Percentiles rank a stretch among this genome's conserved stretches.
Evolutionary conservation across 2,329 filamentous ascomycete species (phyloP).

Genomic region (Pezizomycotina sp.): DNA sequence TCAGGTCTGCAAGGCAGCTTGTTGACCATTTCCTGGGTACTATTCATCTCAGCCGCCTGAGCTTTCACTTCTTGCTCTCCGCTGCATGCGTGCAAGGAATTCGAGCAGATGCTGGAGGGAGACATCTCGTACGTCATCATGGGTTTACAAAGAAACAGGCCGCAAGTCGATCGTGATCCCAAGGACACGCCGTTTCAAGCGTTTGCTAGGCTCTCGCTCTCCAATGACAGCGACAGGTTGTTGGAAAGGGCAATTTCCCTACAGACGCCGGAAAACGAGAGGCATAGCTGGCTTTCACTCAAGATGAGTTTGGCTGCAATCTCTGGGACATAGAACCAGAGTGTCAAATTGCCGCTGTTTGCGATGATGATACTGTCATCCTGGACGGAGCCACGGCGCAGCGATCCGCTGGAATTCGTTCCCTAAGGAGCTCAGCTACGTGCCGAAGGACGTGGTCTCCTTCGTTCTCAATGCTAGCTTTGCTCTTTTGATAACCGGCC

Average conservation of each 20-base stretch:
- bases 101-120: neutral
- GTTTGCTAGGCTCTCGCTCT: slow-evolving; percentile 27
- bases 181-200: slow-evolving; percentile 29
- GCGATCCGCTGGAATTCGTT: slow-evolving; percentile 28
- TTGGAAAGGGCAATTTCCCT: slow-evolving; percentile 26
- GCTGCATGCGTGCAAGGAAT: slow-evolving; percentile 23
- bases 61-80: slow-evolving; percentile 26
- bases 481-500: slow-evolving; percentile 1
- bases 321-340: slow-evolving; percentile 29
- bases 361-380: slow-evolving; percentile 28
- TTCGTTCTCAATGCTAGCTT: neutral
- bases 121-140: slow-evolving; percentile 30
- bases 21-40: slow-evolving; percentile 28
- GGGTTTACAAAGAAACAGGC: slow-evolving; percentile 28
- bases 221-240: slow-evolving; percentile 29
- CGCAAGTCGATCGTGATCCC: slow-evolving; percentile 27
- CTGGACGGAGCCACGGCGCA: slow-evolving; percentile 28
- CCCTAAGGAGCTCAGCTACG: slow-evolving; percentile 19
- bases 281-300: too few species aligned
- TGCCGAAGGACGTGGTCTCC: neutral
- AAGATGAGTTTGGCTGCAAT: slow-evolving; percentile 26
- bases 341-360: slow-evolving; percentile 28
- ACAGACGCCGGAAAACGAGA: neutral
- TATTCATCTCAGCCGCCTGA: slow-evolving; percentile 28
- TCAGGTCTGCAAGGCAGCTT: slow-evolving; percentile 24